A percentile compares a stretch with the other conserved stretches of the same genome.
phyloP scores from a whole-genome alignment of 805 yeast genomes.

The Metschnikowia gruessii region DNA sequence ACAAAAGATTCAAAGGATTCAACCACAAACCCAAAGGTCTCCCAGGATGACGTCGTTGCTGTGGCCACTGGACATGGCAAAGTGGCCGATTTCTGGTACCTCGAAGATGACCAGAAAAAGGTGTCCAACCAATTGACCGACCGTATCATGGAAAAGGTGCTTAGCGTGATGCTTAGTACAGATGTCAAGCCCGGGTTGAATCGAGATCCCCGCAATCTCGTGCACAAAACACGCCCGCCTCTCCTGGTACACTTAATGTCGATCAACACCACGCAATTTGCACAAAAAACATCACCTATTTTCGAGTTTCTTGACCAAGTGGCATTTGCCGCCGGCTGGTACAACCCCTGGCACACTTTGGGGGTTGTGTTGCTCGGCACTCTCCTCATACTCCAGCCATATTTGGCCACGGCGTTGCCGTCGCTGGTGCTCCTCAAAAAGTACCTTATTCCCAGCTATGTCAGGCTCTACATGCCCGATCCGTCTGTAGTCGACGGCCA shows the following conservation, averaged over 20 bases:
- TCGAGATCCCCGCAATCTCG: slow-evolving; percentile 52
- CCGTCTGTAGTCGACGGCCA: slow-evolving; percentile 21
- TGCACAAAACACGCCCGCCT: slow-evolving; percentile 63
- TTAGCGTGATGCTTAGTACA: slow-evolving; percentile 63
- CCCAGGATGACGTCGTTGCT: no score
- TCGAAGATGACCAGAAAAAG: slow-evolving; percentile 23
- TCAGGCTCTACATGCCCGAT: slow-evolving; percentile 63
- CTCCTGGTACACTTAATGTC: slow-evolving; percentile 69
- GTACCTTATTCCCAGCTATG: slow-evolving; percentile 66
- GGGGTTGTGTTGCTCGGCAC: slow-evolving; percentile 51
- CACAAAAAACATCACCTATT: slow-evolving; percentile 59
- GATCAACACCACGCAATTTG: slow-evolving; percentile 58
- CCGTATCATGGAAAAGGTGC: slow-evolving; percentile 65
- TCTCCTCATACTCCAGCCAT: slow-evolving; percentile 58
- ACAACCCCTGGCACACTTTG: slow-evolving; percentile 57
- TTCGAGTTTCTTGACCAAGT: slow-evolving; percentile 60
- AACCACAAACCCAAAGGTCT: neutral
- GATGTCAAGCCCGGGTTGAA: slow-evolving; percentile 36
- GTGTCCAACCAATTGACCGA: slow-evolving; percentile 49
- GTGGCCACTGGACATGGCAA: slow-evolving; percentile 5
- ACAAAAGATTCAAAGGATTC: no score
- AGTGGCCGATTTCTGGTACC: slow-evolving; percentile 27
- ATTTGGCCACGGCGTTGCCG: slow-evolving; percentile 53
- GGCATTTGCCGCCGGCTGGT: slow-evolving; percentile 60
- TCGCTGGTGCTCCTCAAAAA: slow-evolving; percentile 49